A percentile compares a stretch with the other conserved stretches of the same genome.
phyloP scores from a whole-genome alignment of 202 grass and related monocot species.

The Thinopyrum obtusiflorum region DNA sequence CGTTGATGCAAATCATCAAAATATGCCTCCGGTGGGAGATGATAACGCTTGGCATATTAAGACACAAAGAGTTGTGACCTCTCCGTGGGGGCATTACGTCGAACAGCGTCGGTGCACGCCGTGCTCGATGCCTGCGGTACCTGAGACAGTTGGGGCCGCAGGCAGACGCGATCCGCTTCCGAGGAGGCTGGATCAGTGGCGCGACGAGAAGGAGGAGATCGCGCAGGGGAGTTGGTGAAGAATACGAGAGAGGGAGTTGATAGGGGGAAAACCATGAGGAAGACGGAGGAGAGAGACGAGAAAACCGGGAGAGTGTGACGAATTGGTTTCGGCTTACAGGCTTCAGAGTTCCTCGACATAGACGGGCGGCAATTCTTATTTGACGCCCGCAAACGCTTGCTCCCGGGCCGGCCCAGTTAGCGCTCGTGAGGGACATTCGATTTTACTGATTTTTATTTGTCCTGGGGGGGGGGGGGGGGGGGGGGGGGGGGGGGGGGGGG shows the following conservation, averaged over 20 bases:
- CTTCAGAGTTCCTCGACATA: neutral
- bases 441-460: too few species aligned
- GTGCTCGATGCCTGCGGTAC: neutral
- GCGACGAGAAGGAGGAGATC: neutral
- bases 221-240: neutral
- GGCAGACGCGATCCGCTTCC: neutral
- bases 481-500: too few species aligned
- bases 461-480: too few species aligned
- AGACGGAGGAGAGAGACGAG: neutral
- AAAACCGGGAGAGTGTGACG: neutral
- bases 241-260: neutral
- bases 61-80: neutral
- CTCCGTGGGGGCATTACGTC: constrained; percentile 29
- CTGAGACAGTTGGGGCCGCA: neutral
- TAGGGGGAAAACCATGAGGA: neutral
- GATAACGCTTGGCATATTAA: too few species aligned
- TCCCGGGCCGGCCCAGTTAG: too few species aligned
- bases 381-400: too few species aligned
- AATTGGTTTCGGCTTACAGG: neutral
- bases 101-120: neutral
- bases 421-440: too few species aligned
- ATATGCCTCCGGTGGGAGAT: too few species aligned
- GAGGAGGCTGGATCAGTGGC: neutral
- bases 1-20: neutral
- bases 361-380: too few species aligned